Evolutionary conservation across 1,284 basidiomycete species (phyloP).

Genomic region (Sutorius eximius): DNA sequence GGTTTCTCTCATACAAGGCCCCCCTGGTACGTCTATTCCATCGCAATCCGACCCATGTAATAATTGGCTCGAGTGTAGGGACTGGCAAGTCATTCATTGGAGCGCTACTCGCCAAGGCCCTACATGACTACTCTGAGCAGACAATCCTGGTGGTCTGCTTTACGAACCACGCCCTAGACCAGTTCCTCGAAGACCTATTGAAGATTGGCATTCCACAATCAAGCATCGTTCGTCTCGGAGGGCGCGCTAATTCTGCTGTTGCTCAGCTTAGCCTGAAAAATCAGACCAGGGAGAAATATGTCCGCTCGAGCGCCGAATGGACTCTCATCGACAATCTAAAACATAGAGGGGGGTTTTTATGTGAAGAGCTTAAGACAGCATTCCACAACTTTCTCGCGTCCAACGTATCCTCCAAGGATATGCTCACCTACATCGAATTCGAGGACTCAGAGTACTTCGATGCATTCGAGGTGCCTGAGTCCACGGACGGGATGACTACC

Average conservation of each 20-base stretch:
- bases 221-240: slow-evolving; percentile 53
- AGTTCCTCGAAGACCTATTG: slow-evolving; percentile 59
- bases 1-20: slow-evolving; percentile 63
- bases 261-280: slow-evolving; percentile 43
- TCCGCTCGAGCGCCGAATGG: slow-evolving; percentile 38
- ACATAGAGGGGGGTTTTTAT: slow-evolving; percentile 20
- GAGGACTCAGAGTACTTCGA: slow-evolving; percentile 42
- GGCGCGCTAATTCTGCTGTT: slow-evolving; percentile 49
- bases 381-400: slow-evolving; percentile 28
- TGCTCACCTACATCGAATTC: slow-evolving; percentile 46
- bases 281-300: slow-evolving; percentile 20
- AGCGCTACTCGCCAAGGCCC: slow-evolving; percentile 54
- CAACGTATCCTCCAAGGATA: slow-evolving; percentile 25
- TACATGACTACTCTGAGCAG: slow-evolving; percentile 46
- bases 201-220: slow-evolving; percentile 52
- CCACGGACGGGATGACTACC: slow-evolving; percentile 42
- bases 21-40: slow-evolving; percentile 49
- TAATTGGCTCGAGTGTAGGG: slow-evolving; percentile 37
- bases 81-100: slow-evolving; percentile 72
- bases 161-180: slow-evolving; percentile 68
- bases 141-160: slow-evolving; percentile 64
- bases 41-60: not conserved
- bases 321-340: slow-evolving; percentile 42
- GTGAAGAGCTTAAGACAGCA: slow-evolving; percentile 17
- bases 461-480: slow-evolving; percentile 48